Evolutionary conservation across 2,329 filamentous ascomycete genomes (phyloP).

Genomic region (Xylariomycetidae sp.): DNA sequence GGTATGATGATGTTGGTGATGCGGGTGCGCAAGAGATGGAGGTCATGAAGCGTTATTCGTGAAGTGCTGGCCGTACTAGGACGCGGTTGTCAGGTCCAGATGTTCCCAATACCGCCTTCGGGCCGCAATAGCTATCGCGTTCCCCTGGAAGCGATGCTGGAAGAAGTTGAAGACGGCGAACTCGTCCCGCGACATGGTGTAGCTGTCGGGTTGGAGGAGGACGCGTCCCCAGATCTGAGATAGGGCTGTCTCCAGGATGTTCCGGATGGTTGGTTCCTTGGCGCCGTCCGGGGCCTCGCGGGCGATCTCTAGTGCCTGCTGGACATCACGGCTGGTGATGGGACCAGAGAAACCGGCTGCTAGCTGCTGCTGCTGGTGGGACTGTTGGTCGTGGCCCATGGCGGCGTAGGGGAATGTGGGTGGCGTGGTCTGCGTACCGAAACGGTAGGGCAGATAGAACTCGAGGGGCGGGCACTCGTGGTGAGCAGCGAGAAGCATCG

Average conservation of each 20-base stretch:
- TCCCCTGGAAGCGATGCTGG: slow-evolving; percentile 56
- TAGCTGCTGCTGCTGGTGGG: slow-evolving; percentile 2
- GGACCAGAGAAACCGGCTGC: background rate
- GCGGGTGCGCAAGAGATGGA: too few species aligned
- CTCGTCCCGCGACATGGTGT: slow-evolving; percentile 70
- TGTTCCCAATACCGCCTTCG: slow-evolving; percentile 48
- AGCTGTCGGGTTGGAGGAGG: slow-evolving; percentile 56
- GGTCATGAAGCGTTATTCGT: background rate
- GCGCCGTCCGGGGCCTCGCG: slow-evolving; percentile 64
- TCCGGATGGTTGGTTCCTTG: slow-evolving; percentile 55
- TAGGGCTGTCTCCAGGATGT: slow-evolving; percentile 60
- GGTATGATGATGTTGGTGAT: too few species aligned
- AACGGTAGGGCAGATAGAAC: slow-evolving; percentile 6
- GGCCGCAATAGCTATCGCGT: slow-evolving; percentile 41
- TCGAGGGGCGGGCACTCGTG: slow-evolving; percentile 8
- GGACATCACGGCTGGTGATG: slow-evolving; percentile 32
- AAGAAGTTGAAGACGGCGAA: slow-evolving; percentile 87
- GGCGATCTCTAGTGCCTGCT: slow-evolving; percentile 68
- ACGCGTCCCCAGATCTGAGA: slow-evolving; percentile 63
- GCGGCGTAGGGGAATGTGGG: slow-evolving; percentile 12
- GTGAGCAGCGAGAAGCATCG: slow-evolving; percentile 2
- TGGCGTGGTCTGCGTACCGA: slow-evolving; percentile 5
- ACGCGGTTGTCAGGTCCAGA: slow-evolving; percentile 21
- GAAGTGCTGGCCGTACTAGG: background rate
- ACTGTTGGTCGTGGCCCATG: slow-evolving; percentile 10